These are phyloP conservation scores for Citrullus colocynthis DNA, from an alignment of 306 rosid genomes.

Conservation along the genomic window DNA sequence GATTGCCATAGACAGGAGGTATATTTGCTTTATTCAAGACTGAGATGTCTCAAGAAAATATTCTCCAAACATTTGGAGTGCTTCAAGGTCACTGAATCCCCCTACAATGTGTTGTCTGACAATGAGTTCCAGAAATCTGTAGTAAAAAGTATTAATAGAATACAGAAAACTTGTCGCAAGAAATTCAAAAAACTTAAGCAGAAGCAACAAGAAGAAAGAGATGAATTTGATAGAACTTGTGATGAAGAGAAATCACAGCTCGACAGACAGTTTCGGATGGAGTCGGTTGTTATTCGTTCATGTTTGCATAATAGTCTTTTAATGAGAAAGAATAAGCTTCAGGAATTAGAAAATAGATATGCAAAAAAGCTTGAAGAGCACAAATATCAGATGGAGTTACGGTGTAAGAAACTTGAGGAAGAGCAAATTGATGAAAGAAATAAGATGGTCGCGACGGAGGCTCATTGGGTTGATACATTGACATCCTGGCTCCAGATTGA, in stretches of 20 bases:
- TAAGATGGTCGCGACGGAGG: conserved; percentile 24
- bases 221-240: not conserved
- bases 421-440: conserved; percentile 22
- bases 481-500: conserved; percentile 34
- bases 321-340: conserved; percentile 22
- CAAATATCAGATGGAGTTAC: conserved; percentile 15
- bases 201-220: conserved; percentile 24
- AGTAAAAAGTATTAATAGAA: conserved; percentile 38
- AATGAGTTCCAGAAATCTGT: conserved; percentile 22
- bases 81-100: conserved; percentile 7
- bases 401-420: conserved; percentile 33
- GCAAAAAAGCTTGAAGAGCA: conserved; percentile 20
- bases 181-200: conserved; percentile 25
- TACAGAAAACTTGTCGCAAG: conserved; percentile 39
- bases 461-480: conserved; percentile 38
- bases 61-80: conserved; percentile 30
- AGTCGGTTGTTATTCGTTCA: conserved; percentile 18
- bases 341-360: conserved; percentile 14
- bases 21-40: conserved; percentile 37
- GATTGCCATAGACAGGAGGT: conserved; percentile 51
- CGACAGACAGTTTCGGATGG: conserved; percentile 16
- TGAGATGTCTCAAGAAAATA: conserved; percentile 54
- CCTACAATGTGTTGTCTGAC: conserved; percentile 14
- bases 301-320: conserved; percentile 17
- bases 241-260: conserved; percentile 26